phyloP scores from a whole-genome alignment of 441 rosid genomes.

The Flueggea neowawraea region DNA sequence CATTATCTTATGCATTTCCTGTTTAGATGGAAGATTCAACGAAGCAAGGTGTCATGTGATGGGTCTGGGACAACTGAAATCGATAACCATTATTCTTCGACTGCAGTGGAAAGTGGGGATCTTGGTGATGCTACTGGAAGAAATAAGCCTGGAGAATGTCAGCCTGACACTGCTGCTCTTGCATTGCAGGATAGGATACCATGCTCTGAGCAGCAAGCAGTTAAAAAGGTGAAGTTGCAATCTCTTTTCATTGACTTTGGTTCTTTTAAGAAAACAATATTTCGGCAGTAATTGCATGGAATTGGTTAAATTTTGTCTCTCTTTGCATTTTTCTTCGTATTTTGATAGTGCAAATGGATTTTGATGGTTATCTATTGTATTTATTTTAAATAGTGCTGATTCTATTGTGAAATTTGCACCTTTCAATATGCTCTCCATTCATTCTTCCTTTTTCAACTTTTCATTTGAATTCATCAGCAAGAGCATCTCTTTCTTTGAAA shows the following conservation, averaged over 20 bases:
- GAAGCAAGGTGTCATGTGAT: slow-evolving; percentile 39
- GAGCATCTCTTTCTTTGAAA: slow-evolving; percentile 4
- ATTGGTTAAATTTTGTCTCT: no score
- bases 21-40: slow-evolving; percentile 61
- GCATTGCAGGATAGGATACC: slow-evolving; percentile 34
- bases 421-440: no score
- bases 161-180: slow-evolving; percentile 46
- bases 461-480: background rate
- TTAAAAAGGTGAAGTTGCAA: slow-evolving; percentile 47
- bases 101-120: slow-evolving; percentile 42
- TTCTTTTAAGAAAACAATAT: background rate
- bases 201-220: slow-evolving; percentile 36
- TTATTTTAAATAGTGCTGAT: no score
- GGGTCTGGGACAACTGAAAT: slow-evolving; percentile 42
- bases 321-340: no score
- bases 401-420: no score
- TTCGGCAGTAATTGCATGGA: background rate
- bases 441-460: background rate
- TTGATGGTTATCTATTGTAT: no score
- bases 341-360: no score
- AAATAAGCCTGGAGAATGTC: slow-evolving; percentile 43
- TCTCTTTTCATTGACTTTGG: background rate
- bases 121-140: slow-evolving; percentile 35
- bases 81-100: slow-evolving; percentile 44
- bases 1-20: slow-evolving; percentile 11